A percentile compares a stretch with the other conserved stretches of the same genome.
Conservation (phyloP, 768 basidiomycete genomes). For the Russula virescens region DNA sequence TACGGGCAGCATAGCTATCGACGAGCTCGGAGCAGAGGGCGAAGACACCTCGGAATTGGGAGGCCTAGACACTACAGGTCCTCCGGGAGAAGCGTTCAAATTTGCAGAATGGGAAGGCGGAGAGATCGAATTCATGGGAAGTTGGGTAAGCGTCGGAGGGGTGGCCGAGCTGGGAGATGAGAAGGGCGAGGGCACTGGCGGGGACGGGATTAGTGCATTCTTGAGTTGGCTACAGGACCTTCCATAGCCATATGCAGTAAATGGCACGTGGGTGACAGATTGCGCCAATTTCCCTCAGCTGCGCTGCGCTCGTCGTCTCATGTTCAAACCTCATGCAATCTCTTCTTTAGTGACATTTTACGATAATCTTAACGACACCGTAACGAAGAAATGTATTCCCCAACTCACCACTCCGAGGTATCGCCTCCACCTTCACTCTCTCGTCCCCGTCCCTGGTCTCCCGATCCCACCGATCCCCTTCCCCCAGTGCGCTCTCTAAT, state of each 20-base stretch:
- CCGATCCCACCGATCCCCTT: constrained; percentile 46
- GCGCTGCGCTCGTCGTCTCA: background rate
- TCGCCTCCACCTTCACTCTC: constrained; percentile 49
- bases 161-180: constrained; percentile 28
- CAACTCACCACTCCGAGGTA: constrained; percentile 39
- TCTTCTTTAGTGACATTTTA: background rate
- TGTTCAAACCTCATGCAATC: too few relatives aligned
- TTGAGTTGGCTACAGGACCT: constrained; percentile 10
- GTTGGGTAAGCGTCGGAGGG: constrained; percentile 40
- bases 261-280: background rate
- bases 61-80: constrained; percentile 63
- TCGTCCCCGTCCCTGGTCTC: constrained; percentile 58
- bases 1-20: constrained; percentile 60
- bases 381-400: constrained; percentile 37
- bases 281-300: background rate
- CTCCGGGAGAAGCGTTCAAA: constrained; percentile 51
- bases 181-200: constrained; percentile 29
- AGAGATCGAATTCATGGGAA: constrained; percentile 61
- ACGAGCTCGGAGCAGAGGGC: constrained; percentile 68
- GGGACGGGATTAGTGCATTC: background rate
- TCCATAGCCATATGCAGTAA: constrained; percentile 1
- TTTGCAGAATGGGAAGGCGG: constrained; percentile 85
- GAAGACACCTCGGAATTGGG: constrained; percentile 51
- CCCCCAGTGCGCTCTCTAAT: constrained; percentile 30
- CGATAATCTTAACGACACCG: constrained; percentile 11